Base-by-base conservation (phyloP, 2,329 filamentous ascomycete species). In the Passalora sequoiae region DNA sequence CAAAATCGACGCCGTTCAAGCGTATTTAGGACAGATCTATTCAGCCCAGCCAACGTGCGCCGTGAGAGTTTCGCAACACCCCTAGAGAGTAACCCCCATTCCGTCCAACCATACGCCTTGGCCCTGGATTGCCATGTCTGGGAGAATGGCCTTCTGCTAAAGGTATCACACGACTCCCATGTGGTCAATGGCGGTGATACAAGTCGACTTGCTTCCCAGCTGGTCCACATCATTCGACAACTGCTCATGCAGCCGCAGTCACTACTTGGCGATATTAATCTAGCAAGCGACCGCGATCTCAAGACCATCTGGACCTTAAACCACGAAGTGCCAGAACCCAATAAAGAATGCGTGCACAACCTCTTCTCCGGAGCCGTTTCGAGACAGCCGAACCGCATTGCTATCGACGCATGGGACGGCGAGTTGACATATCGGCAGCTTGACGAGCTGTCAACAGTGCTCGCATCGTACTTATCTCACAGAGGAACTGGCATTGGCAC, bases 1-100 rank as follows among this genome's bases (percentile, higher is more conserved):
- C 76, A 80, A 41, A 56, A 58, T 10, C 4, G 6, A 12, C 24
- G 24, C 12, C 24, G 24, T 7, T 27, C 24, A 6, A 27, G 24
- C 24, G 12, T 27, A 6, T 27, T 27, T 27, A 6, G 24, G 6
- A 7, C 12, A 6, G 24, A 27, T 12, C 24, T 27, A 7, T 7
- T 12, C 24, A 12, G 24, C 6, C 6, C 24, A 6, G 12, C 6
- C 12, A 27, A 6, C 12, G 24, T 7, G 24, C 24, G 24, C 6
- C 6, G 24, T 6, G 24, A 27, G 12, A 27, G 24, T 12, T 6
- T 12, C 6, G 24, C 12, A 12, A 12, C 6, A 27, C 24, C 6
- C 24, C 12, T 27, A 12, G 12, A 12, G 6, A 27, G 12, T 12
- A 12, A 7, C 6, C 6, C 6, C 12, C 6, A 12, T 27, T 6